Base-by-base conservation (phyloP, 176 grass and related monocot species). In the Avena insularis region DNA sequence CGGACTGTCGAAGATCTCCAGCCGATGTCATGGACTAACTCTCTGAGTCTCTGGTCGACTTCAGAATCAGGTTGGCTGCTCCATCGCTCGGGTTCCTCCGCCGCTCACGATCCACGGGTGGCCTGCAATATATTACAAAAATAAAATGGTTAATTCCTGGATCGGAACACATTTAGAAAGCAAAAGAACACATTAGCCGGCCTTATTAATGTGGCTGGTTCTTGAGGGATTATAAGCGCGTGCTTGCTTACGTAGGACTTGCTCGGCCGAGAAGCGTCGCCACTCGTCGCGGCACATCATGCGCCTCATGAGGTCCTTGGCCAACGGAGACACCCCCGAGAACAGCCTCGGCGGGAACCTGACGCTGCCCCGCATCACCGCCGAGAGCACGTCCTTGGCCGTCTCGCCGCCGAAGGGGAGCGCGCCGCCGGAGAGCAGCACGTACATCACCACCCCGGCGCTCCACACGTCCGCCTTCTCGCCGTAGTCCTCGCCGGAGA, bases 391-490 rank as follows among this genome's bases (percentile, higher is more conserved):
- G 81, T 97, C 95, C 59, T 85, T 84, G 3, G 88, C 88, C 8
- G 60, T 91, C 6, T 97, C 95, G 2, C 95, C 95, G 35, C 86
- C 86, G 75, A 97, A 97, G 27, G 95, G 95, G 21, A 92, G 84
- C 29, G 91, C 84, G n/a, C 95, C 94, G 79, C 95, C 92, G 9
- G 95, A 73, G 54, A 97, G 90, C 82, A 97, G 91, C 78, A 91
- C 81, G 84, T 97, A 97, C 81, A 97, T 89, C 66, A 97, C 90
- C 84, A 97, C 95, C 5, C 95, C 95, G 3, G 92, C 92, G 79
- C 95, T 94, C 92, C 95, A 97, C 84, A 94, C 92, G 58, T 94
- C 92, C 5, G 91, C 92, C 89, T 97, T 97, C 13, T 90, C 94
- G 13, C 92, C 94, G 80, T 97, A 97, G 75, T 97, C 90, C 3